phyloP scores from a whole-genome alignment of 2,329 filamentous ascomycete species.

The Hirsutella minnesotensis region DNA sequence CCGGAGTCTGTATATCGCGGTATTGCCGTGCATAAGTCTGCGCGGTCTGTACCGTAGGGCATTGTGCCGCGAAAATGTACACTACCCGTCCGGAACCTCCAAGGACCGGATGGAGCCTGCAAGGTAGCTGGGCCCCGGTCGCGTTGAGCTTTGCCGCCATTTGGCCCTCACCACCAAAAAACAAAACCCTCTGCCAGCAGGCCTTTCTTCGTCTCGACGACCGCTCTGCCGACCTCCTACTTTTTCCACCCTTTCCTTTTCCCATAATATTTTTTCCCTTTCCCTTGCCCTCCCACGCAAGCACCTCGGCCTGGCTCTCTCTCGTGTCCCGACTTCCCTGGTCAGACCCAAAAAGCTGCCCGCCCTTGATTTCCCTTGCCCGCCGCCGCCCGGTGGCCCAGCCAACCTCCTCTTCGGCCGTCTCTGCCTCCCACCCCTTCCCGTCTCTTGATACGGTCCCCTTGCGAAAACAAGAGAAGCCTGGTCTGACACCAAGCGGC shows the following conservation, averaged over 20 bases:
- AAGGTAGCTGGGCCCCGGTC: not conserved
- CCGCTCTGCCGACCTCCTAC: slow-evolving; percentile 21
- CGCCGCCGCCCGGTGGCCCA: not conserved
- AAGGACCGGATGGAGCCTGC: not conserved
- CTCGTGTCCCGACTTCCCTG: too few species aligned
- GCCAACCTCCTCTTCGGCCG: too few species aligned
- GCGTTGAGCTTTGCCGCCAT: not conserved
- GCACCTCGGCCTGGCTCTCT: not conserved
- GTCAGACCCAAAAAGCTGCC: too few species aligned
- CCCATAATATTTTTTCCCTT: slow-evolving; percentile 6
- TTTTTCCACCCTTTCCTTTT: slow-evolving; percentile 12
- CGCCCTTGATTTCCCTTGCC: slow-evolving; percentile 8
- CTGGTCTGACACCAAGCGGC: not conserved
- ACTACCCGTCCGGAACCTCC: not conserved
- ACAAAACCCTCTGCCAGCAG: slow-evolving; percentile 18
- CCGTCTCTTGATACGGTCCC: too few species aligned
- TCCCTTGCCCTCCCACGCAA: not conserved
- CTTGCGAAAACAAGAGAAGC: too few species aligned
- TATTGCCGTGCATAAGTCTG: too few species aligned
- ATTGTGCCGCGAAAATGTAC: not conserved
- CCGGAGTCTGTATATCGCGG: too few species aligned
- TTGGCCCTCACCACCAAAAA: slow-evolving; percentile 7
- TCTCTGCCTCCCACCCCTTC: not conserved
- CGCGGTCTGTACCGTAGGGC: not conserved
- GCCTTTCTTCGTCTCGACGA: slow-evolving; percentile 16